phyloP scores from a whole-genome alignment of 768 basidiomycete species.

The Pisolithus marmoratus region DNA sequence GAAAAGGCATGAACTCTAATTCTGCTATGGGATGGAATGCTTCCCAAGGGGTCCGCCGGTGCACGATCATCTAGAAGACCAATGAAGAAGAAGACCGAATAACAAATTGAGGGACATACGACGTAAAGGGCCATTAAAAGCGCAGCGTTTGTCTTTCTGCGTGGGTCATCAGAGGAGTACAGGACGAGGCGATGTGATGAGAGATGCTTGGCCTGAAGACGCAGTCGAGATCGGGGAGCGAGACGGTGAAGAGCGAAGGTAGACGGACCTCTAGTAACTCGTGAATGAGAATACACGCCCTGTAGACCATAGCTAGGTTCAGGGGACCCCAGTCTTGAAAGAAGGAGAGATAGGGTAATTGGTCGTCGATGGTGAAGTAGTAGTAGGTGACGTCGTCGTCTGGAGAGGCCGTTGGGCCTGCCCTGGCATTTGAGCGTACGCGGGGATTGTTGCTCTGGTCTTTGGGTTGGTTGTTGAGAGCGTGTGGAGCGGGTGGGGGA shows the following conservation, averaged over 20 bases:
- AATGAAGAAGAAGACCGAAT: conserved; percentile 14
- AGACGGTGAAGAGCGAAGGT: conserved; percentile 20
- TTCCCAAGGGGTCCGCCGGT: conserved; percentile 85
- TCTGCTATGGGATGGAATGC: conserved; percentile 92
- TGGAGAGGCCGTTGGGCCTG: conserved; percentile 57
- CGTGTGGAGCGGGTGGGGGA: conserved; percentile 60
- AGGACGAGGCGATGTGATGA: conserved; percentile 72
- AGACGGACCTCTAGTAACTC: conserved; percentile 73
- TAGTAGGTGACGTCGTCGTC: conserved; percentile 77
- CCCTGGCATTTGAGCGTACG: conserved; percentile 55
- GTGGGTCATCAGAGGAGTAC: conserved; percentile 83
- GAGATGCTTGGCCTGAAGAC: conserved; percentile 64
- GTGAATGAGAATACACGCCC: conserved; percentile 87
- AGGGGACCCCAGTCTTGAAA: conserved; percentile 94
- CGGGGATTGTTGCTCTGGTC: conserved; percentile 52
- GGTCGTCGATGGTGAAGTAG: conserved; percentile 92
- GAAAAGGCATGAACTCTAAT: conserved; percentile 89
- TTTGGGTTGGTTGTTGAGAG: conserved; percentile 54
- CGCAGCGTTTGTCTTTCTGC: conserved; percentile 89
- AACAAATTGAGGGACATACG: conserved; percentile 43
- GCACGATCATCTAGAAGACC: conserved; percentile 77
- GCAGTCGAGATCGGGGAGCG: conserved; percentile 13
- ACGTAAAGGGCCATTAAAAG: conserved; percentile 91
- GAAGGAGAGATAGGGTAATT: conserved; percentile 88
- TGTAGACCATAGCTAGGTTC: conserved; percentile 90